These are phyloP conservation scores for Helotiales sp. DNA, from an alignment of 2,329 filamentous ascomycete genomes.

Conservation along the genomic window DNA sequence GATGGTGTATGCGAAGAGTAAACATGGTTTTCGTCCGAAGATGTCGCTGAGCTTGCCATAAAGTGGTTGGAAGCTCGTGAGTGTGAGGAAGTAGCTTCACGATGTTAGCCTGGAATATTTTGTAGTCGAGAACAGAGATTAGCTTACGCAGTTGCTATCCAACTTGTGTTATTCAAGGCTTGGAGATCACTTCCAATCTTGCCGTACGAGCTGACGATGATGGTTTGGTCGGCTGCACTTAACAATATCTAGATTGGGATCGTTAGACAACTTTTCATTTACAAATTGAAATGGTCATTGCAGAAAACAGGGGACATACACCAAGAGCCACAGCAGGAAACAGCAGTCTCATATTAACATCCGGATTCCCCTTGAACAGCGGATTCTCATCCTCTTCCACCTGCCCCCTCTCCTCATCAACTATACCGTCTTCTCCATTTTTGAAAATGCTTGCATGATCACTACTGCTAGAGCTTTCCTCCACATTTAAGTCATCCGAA, in stretches of 20 bases:
- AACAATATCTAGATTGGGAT: constrained; percentile 64
- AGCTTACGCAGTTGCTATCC: constrained; percentile 66
- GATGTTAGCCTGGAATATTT: background rate
- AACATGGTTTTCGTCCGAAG: constrained; percentile 69
- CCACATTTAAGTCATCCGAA: background rate
- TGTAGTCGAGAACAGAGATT: background rate
- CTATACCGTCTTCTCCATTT: background rate
- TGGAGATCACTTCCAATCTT: constrained; percentile 77
- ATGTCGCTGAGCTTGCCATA: constrained; percentile 75
- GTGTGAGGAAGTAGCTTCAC: constrained; percentile 69
- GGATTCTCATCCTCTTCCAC: constrained; percentile 29
- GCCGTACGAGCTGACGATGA: constrained; percentile 78
- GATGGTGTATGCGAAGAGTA: constrained; percentile 67
- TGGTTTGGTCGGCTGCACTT: constrained; percentile 75
- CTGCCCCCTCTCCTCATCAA: constrained; percentile 24
- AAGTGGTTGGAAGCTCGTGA: constrained; percentile 76
- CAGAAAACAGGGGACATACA: constrained; percentile 47
- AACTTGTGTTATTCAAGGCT: constrained; percentile 74
- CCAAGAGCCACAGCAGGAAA: constrained; percentile 66
- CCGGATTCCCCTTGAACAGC: constrained; percentile 34
- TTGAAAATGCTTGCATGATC: constrained; percentile 4
- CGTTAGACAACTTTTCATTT: background rate
- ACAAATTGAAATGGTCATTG: background rate
- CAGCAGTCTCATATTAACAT: constrained; percentile 55
- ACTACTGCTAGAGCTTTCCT: background rate